Evolutionary conservation across 2,329 filamentous ascomycete species (phyloP).

Genomic region (Nothopassalora personata): DNA sequence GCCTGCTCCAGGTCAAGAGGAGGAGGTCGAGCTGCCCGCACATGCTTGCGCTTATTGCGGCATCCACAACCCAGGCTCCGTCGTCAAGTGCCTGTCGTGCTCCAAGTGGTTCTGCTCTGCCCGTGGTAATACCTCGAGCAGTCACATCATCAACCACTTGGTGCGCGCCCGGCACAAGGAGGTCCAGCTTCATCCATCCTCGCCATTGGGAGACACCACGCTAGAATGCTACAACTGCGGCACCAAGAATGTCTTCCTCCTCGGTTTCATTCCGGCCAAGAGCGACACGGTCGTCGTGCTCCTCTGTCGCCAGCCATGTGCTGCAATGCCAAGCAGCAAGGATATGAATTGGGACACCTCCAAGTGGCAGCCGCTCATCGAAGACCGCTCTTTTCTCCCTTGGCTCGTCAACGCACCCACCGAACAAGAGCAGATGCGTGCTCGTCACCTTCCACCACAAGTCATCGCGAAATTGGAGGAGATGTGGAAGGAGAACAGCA

Average conservation of each 20-base stretch:
- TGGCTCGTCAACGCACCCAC: conserved; percentile 89
- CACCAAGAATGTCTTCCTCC: conserved; percentile 96
- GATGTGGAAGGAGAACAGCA: conserved; percentile 94
- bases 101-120: conserved; percentile 99
- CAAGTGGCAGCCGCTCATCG: conserved; percentile 94
- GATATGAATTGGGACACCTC: conserved; percentile 99
- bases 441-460: conserved; percentile 84
- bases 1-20: conserved; percentile 59
- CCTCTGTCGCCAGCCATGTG: conserved; percentile 92
- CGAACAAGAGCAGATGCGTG: conserved; percentile 92
- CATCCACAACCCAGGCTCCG: conserved; percentile 90
- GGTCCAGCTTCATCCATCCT: conserved; percentile 91
- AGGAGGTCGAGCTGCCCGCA: conserved; percentile 76
- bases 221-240: conserved; percentile 99
- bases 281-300: conserved; percentile 97
- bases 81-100: conserved; percentile 93
- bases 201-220: conserved; percentile 88
- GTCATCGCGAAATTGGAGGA: conserved; percentile 96
- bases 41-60: conserved; percentile 98
- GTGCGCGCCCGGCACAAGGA: conserved; percentile 98
- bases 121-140: conserved; percentile 90
- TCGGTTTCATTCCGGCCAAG: conserved; percentile 97
- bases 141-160: conserved; percentile 96
- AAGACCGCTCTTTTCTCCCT: conserved; percentile 87
- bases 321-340: conserved; percentile 89